These are phyloP conservation scores for Chamaenerion angustifolium DNA, from an alignment of 345 rosid genomes.

Conservation along the genomic window DNA sequence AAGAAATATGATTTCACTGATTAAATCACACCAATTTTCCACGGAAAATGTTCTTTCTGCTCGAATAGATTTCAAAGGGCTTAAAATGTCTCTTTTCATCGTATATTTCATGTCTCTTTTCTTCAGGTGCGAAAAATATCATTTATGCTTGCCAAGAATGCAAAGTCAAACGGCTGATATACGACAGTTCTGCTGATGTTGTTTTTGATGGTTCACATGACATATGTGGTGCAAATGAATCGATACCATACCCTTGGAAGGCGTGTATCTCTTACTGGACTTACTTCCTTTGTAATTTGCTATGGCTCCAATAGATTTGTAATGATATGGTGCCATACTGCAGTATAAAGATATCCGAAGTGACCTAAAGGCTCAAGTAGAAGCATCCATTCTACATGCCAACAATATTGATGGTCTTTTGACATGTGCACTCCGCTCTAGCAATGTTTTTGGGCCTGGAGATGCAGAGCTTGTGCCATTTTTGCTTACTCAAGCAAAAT, in stretches of 20 bases:
- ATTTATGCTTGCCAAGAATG: conserved; percentile 63
- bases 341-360: conserved; percentile 54
- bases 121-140: conserved; percentile 70
- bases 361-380: conserved; percentile 94
- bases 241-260: conserved; percentile 46
- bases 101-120: not conserved
- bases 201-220: conserved; percentile 66
- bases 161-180: conserved; percentile 64
- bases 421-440: conserved; percentile 85
- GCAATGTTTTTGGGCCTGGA: conserved; percentile 86
- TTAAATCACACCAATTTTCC: not conserved
- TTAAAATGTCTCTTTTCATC: not conserved
- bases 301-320: conserved; percentile 3
- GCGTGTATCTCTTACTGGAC: conserved; percentile 19
- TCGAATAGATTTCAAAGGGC: not conserved
- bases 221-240: conserved; percentile 52
- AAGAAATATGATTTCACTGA: conserved; percentile 1
- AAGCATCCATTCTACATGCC: conserved; percentile 56
- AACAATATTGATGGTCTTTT: conserved; percentile 65
- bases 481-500: conserved; percentile 49
- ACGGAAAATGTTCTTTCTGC: not conserved
- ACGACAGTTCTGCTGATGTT: conserved; percentile 77
- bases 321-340: conserved; percentile 11
- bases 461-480: conserved; percentile 48
- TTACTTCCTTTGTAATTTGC: conserved; percentile 7